Base-by-base conservation (phyloP, 1,284 basidiomycete species). In the Leccinum pachyderme region DNA sequence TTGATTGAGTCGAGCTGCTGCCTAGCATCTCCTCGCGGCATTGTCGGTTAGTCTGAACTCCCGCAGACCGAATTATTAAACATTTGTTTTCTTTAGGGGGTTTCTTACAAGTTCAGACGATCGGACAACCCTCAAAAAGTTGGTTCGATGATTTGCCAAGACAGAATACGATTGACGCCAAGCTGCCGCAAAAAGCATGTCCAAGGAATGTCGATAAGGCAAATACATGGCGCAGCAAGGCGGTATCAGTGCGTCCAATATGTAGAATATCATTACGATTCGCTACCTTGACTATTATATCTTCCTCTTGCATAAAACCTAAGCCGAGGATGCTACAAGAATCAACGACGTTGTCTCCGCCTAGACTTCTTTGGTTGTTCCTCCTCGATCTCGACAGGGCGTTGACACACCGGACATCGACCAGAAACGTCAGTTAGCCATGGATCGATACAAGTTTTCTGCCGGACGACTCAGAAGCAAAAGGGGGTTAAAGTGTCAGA, bases 371-470 rank as follows among this genome's bases (percentile, higher is more conserved):
- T 74, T 33, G 57, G 57, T 45, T 59, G 61, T 46, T 66, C 60
- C 37, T 73, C 71, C 8, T 74, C 72, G 27, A 77, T 63, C 54
- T 80, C 75, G 31, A 83, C 87, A 24, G 82, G 75, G 33, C 81
- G 74, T 66, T 91, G 88, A 64, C 88, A 91, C 15, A 86, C 81
- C 9, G 88, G 88, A 74, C 88, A 91, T 32, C 88, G 79, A 11
- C 88, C 88, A n/a, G 86, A 89, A 11, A 90, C 84, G 59, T 87
- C 86, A 7, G 74, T 83, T 53, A 91, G 70, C 88, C 88, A 91
- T 13, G 88, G 88, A 64, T 91, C 88, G 35, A 91, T 67, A 67
- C 88, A 91, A 25, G 84, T 83, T 87, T 88, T 82, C 88, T 91
- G 64, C 28, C 35, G 11, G 33, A 47, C 37, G 28, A 12, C 53